These are phyloP conservation scores for Flueggea neowawraea DNA, from an alignment of 441 rosid genomes.

Conservation along the genomic window DNA sequence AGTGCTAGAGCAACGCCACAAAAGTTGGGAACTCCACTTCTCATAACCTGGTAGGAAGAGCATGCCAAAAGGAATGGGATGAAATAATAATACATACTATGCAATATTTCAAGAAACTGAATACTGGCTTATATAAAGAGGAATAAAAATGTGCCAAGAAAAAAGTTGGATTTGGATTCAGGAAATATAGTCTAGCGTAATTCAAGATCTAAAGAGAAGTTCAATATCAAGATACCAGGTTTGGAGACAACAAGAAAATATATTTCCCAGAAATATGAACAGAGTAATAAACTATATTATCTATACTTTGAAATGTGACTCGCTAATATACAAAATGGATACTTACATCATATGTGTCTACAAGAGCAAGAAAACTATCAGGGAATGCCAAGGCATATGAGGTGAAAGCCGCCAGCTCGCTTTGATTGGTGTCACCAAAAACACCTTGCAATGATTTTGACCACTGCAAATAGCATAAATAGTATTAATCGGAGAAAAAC, in stretches of 20 bases:
- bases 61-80: constrained; percentile 6
- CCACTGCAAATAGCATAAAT: constrained; percentile 45
- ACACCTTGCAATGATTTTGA: constrained; percentile 42
- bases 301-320: background rate
- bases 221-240: too few species aligned
- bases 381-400: constrained; percentile 96
- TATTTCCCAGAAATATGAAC: background rate
- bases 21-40: constrained; percentile 90
- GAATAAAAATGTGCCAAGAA: background rate
- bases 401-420: constrained; percentile 90
- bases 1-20: constrained; percentile 89
- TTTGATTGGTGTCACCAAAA: constrained; percentile 88
- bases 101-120: too few species aligned
- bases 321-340: constrained; percentile 11
- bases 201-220: background rate
- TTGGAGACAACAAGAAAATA: too few species aligned
- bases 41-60: constrained; percentile 57
- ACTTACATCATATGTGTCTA: constrained; percentile 94
- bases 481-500: constrained; percentile 14
- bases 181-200: background rate
- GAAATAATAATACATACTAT: background rate
- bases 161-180: background rate
- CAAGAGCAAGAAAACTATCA: constrained; percentile 72
- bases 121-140: too few species aligned
- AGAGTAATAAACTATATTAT: background rate